Conservation (phyloP, 2,329 filamentous ascomycete genomes). For the Fusarium chuoi region DNA sequence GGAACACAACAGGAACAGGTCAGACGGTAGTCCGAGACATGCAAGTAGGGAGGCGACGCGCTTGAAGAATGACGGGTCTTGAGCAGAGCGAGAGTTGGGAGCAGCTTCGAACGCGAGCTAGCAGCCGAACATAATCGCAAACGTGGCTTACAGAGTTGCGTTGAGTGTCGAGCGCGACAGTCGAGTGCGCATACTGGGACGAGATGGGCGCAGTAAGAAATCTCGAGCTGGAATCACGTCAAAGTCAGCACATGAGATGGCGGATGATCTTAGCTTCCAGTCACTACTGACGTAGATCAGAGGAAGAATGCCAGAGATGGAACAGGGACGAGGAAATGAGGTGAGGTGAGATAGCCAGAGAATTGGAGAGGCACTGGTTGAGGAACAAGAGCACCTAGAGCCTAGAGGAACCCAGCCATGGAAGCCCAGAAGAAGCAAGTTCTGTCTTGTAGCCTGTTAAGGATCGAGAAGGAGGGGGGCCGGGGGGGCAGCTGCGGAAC, state of each 20-base stretch:
- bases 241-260: not conserved
- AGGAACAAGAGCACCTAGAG: conserved; percentile 18
- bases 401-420: conserved; percentile 15
- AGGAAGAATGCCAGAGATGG: conserved; percentile 6
- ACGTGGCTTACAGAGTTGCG: conserved; percentile 34
- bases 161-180: conserved; percentile 30
- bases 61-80: conserved; percentile 23
- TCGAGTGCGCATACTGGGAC: conserved; percentile 38
- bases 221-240: conserved; percentile 6
- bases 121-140: conserved; percentile 30
- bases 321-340: conserved; percentile 5
- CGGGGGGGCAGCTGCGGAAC: not conserved
- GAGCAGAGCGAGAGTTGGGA: conserved; percentile 22
- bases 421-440: conserved; percentile 36
- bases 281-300: not conserved
- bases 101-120: conserved; percentile 33
- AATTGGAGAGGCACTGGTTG: conserved; percentile 10
- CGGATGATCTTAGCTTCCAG: not conserved
- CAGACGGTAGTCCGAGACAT: conserved; percentile 37
- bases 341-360: conserved; percentile 27
- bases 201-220: conserved; percentile 14
- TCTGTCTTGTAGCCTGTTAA: not conserved
- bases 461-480: conserved; percentile 14
- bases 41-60: conserved; percentile 34
- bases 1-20: conserved; percentile 35